Evolutionary conservation across 2,329 filamentous ascomycete species (phyloP).

Genomic region (Graphium sp.): DNA sequence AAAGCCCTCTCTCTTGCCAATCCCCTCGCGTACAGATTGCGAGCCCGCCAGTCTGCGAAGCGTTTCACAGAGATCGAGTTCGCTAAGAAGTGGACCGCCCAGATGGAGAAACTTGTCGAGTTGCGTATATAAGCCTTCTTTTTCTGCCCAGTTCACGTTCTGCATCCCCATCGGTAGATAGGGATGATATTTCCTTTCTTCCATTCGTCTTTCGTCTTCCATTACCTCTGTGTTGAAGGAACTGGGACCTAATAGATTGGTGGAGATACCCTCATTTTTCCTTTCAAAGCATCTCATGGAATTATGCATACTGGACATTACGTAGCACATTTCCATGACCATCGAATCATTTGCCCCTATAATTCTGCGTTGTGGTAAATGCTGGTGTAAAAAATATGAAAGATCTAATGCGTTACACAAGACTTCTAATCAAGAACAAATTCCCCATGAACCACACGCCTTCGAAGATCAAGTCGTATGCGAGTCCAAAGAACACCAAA

Average conservation of each 20-base stretch:
- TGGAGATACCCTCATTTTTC: not conserved
- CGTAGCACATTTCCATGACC: no score
- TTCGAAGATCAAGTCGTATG: no score
- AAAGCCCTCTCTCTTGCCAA: constrained; percentile 59
- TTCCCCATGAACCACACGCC: no score
- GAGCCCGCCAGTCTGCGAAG: constrained; percentile 63
- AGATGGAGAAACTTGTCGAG: constrained; percentile 57
- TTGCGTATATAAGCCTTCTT: constrained; percentile 13
- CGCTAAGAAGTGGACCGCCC: constrained; percentile 55
- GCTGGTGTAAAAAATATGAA: no score
- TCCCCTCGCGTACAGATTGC: constrained; percentile 53
- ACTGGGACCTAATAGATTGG: not conserved
- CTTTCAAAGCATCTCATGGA: no score
- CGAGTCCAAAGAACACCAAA: no score
- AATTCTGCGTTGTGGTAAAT: no score
- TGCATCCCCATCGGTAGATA: not conserved
- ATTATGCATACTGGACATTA: no score
- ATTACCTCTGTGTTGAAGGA: not conserved
- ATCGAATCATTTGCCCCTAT: no score
- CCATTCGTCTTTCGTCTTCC: constrained; percentile 1
- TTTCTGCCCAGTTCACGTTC: not conserved
- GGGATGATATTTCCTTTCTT: constrained; percentile 1
- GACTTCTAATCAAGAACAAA: no score
- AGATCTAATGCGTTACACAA: no score
- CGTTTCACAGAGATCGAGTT: constrained; percentile 85